Conservation (phyloP, 2,329 filamentous ascomycete species). For the Aspergillus neoniger region DNA sequence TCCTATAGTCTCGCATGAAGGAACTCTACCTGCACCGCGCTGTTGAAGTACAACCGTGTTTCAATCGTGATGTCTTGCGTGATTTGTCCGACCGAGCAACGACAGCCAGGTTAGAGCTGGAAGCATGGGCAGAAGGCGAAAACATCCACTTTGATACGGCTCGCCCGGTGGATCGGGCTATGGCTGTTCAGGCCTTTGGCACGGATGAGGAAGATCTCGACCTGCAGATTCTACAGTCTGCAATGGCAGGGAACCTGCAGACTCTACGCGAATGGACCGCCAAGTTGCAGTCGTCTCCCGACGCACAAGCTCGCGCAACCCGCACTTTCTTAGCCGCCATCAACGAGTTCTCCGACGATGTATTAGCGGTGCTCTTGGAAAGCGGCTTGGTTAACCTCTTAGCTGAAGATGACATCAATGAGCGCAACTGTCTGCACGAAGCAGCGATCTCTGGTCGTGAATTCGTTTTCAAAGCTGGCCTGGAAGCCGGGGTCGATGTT, state of each 20-base stretch:
- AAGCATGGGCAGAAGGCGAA: conserved; percentile 95
- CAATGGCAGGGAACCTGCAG: conserved; percentile 76
- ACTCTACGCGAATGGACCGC: conserved; percentile 78
- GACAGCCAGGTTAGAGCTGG: conserved; percentile 90
- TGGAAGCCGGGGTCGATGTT: conserved; percentile 75
- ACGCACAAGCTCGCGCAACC: conserved; percentile 75
- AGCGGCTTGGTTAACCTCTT: conserved; percentile 85
- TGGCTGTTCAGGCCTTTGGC: conserved; percentile 49
- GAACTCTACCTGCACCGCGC: conserved; percentile 94
- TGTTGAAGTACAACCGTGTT: conserved; percentile 96
- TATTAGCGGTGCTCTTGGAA: conserved; percentile 73
- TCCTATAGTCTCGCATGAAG: conserved; percentile 79
- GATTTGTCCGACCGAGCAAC: conserved; percentile 96
- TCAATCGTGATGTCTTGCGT: conserved; percentile 95
- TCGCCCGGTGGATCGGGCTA: conserved; percentile 42
- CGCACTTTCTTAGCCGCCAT: conserved; percentile 88
- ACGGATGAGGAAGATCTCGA: conserved; percentile 90
- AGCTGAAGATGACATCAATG: conserved; percentile 96
- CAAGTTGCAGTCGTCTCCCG: conserved; percentile 64
- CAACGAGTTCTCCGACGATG: conserved; percentile 76
- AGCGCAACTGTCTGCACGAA: conserved; percentile 93
- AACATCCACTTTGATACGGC: conserved; percentile 76
- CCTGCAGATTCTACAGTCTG: conserved; percentile 79
- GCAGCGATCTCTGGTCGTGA: conserved; percentile 90
- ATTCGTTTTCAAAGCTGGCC: conserved; percentile 73